Conservation (phyloP, 2,329 filamentous ascomycete species). For the Fusarium chlamydosporum region DNA sequence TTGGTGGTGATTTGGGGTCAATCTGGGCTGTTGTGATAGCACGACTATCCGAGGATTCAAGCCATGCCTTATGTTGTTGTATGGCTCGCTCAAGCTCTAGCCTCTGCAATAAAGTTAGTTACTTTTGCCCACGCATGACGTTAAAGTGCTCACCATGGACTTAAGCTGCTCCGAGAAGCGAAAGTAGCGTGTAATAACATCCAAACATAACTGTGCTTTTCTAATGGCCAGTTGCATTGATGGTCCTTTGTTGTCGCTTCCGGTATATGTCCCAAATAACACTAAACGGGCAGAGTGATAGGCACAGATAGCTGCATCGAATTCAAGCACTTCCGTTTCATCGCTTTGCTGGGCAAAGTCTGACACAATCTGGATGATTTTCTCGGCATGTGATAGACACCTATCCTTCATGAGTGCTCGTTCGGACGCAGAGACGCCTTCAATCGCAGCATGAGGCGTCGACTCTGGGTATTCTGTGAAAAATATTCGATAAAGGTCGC, state of each 20-base stretch:
- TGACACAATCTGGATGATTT: constrained; percentile 55
- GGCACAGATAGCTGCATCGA: constrained; percentile 60
- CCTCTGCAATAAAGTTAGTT: constrained; percentile 24
- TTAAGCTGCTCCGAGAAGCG: constrained; percentile 50
- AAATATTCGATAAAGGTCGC: constrained; percentile 61
- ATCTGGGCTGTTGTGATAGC: constrained; percentile 34
- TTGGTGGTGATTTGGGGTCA: constrained; percentile 23
- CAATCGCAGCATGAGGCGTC: constrained; percentile 53
- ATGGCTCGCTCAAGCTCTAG: constrained; percentile 49
- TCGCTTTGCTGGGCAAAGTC: constrained; percentile 55
- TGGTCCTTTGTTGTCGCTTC: constrained; percentile 45
- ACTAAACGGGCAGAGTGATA: constrained; percentile 59
- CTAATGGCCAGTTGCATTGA: constrained; percentile 50
- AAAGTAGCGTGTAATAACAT: constrained; percentile 49
- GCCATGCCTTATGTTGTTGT: constrained; percentile 47
- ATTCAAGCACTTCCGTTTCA: constrained; percentile 54
- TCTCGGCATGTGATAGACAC: constrained; percentile 58
- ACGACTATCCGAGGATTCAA: constrained; percentile 44
- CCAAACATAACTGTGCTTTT: constrained; percentile 48
- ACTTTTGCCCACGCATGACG: rapidly evolving
- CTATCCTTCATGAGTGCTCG: constrained; percentile 48
- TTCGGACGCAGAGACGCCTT: constrained; percentile 49
- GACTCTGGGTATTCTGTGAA: constrained; percentile 59
- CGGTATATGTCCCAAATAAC: constrained; percentile 53
- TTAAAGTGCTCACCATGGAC: constrained; percentile 37